Conservation (phyloP, 306 rosid genomes). For the Sechiopsis laciniata region DNA sequence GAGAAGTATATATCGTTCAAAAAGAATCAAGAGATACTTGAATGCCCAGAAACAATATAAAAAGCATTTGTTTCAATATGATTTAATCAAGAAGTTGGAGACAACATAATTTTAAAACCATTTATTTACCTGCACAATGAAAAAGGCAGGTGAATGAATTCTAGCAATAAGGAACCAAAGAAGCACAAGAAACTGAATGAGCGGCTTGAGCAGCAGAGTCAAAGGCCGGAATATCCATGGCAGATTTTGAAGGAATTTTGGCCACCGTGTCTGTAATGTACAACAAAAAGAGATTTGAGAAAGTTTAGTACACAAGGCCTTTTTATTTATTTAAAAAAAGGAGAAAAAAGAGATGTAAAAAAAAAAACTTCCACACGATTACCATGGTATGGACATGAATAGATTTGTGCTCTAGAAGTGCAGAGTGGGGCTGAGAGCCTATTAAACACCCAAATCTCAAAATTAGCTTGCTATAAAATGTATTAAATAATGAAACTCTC, state of each 20-base stretch:
- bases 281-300: constrained; percentile 23
- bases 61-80: neutral
- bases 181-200: constrained; percentile 62
- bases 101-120: neutral
- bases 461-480: neutral
- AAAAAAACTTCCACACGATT: constrained; percentile 13
- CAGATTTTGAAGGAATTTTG: constrained; percentile 35
- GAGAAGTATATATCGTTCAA: neutral
- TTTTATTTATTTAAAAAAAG: neutral
- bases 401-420: constrained; percentile 56
- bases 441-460: constrained; percentile 25
- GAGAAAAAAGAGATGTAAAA: neutral
- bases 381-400: constrained; percentile 81
- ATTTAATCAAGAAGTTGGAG: neutral
- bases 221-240: constrained; percentile 58
- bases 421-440: constrained; percentile 85
- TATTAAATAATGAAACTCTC: constrained; percentile 16
- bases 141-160: constrained; percentile 73
- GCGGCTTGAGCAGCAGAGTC: constrained; percentile 65
- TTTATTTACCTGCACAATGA: constrained; percentile 71
- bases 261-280: constrained; percentile 72
- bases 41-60: neutral
- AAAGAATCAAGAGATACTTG: neutral
- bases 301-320: neutral
- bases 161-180: constrained; percentile 84